Evolutionary conservation across 306 rosid species (phyloP).

Genomic region (Echinosophora koreensis): DNA sequence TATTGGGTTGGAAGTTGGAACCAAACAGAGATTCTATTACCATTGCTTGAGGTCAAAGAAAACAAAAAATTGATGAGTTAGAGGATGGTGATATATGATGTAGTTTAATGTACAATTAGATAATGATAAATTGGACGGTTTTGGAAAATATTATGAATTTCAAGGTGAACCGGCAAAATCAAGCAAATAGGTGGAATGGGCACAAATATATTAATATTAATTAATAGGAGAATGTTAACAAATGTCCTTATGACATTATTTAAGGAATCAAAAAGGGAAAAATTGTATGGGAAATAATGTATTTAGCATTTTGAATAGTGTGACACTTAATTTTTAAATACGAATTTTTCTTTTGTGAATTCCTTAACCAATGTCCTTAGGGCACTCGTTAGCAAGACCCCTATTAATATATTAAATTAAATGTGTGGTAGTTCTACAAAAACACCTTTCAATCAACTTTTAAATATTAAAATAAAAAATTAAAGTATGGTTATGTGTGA

Average conservation of each 20-base stretch:
- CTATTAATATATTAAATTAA: too few relatives aligned
- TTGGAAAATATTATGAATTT: constrained; percentile 30
- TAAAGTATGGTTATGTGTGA: constrained; percentile 56
- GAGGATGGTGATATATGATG: constrained; percentile 3
- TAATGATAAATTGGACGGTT: constrained; percentile 29
- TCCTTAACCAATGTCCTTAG: too few relatives aligned
- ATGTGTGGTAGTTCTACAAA: constrained; percentile 40
- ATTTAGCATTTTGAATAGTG: too few relatives aligned
- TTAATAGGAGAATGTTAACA: too few relatives aligned
- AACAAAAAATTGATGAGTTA: constrained; percentile 29
- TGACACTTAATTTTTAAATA: too few relatives aligned
- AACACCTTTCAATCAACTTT: constrained; percentile 35
- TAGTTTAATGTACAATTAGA: neutral
- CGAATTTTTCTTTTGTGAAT: too few relatives aligned
- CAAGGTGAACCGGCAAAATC: constrained; percentile 47
- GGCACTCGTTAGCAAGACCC: too few relatives aligned
- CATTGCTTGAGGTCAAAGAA: constrained; percentile 49
- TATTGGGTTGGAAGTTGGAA: constrained; percentile 12
- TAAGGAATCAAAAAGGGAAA: too few relatives aligned
- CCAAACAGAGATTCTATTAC: constrained; percentile 23
- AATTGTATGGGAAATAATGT: too few relatives aligned
- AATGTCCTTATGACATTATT: too few relatives aligned
- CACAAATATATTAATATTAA: constrained; percentile 34
- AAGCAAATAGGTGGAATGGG: constrained; percentile 34
- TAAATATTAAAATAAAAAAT: constrained; percentile 33